A percentile compares a stretch with the other conserved stretches of the same genome.
Evolutionary conservation across 805 yeast genomes (phyloP).

Genomic region (Hanseniaspora mollemarum): DNA sequence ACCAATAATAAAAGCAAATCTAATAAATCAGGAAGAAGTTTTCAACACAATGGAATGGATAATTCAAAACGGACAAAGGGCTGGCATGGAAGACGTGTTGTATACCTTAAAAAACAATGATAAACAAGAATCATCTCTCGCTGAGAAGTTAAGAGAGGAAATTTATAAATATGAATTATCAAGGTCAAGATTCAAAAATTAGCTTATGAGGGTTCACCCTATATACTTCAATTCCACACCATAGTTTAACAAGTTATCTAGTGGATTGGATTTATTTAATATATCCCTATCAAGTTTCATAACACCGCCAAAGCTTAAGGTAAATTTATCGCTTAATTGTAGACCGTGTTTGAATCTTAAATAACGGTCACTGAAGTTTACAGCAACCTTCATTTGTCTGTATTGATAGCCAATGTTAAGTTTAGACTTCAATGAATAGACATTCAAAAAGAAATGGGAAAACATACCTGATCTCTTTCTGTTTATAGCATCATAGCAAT

Average conservation of each 20-base stretch:
- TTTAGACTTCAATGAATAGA: constrained; percentile 82
- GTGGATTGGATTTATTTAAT: not conserved
- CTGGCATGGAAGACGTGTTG: constrained; percentile 62
- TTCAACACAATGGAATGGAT: constrained; percentile 50
- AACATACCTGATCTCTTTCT: constrained; percentile 66
- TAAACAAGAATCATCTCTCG: constrained; percentile 51
- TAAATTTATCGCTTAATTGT: constrained; percentile 15
- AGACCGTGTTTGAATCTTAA: constrained; percentile 45
- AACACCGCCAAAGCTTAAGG: constrained; percentile 15
- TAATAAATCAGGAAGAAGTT: constrained; percentile 40
- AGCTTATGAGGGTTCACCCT: constrained; percentile 4
- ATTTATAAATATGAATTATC: constrained; percentile 42
- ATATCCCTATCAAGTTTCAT: constrained; percentile 10
- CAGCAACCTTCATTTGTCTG: constrained; percentile 9
- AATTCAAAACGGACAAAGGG: constrained; percentile 47
- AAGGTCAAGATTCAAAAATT: constrained; percentile 28
- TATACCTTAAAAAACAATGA: constrained; percentile 60
- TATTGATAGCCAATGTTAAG: constrained; percentile 54
- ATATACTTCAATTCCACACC: constrained; percentile 29
- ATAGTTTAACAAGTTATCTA: constrained; percentile 21
- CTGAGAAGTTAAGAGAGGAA: constrained; percentile 51
- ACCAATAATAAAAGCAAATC: constrained; percentile 60
- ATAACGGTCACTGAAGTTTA: constrained; percentile 36
- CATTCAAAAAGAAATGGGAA: constrained; percentile 77
- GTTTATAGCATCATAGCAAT: constrained; percentile 46